A percentile compares a stretch with the other conserved stretches of the same genome.
Evolutionary conservation across 2,329 filamentous ascomycete genomes (phyloP).

Genomic region (Biscogniauxia marginata): DNA sequence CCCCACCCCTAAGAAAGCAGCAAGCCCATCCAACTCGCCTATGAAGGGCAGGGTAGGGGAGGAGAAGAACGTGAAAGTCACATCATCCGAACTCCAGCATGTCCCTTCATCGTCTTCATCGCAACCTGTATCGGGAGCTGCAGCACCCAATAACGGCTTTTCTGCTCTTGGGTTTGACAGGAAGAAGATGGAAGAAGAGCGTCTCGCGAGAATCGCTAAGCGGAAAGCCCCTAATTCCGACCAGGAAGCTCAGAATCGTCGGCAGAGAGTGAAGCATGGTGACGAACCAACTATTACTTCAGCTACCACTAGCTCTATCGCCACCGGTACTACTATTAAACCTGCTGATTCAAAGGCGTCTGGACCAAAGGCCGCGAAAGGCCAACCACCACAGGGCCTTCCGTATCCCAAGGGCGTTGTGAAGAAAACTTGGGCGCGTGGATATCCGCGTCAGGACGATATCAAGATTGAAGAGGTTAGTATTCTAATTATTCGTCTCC

Average conservation of each 20-base stretch:
- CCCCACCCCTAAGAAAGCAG: slow-evolving; percentile 19
- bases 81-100: too few relatives aligned
- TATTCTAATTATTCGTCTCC: background rate
- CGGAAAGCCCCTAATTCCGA: slow-evolving; percentile 41
- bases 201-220: slow-evolving; percentile 69
- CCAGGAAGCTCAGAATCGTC: slow-evolving; percentile 13
- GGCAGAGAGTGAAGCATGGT: slow-evolving; percentile 20
- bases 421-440: slow-evolving; percentile 76
- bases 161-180: slow-evolving; percentile 62
- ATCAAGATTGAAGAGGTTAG: slow-evolving; percentile 68
- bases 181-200: slow-evolving; percentile 81
- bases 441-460: slow-evolving; percentile 65
- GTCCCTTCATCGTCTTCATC: background rate
- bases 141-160: slow-evolving; percentile 8
- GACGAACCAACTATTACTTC: background rate
- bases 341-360: too few relatives aligned
- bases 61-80: background rate
- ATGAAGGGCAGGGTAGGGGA: background rate
- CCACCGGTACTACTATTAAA: too few relatives aligned
- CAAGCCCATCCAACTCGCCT: background rate
- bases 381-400: slow-evolving; percentile 19
- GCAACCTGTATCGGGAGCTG: slow-evolving; percentile 5
- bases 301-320: background rate
- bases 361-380: background rate
- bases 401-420: slow-evolving; percentile 61